Conservation (phyloP, 2,329 filamentous ascomycete genomes). For the Nigrospora oryzae region DNA sequence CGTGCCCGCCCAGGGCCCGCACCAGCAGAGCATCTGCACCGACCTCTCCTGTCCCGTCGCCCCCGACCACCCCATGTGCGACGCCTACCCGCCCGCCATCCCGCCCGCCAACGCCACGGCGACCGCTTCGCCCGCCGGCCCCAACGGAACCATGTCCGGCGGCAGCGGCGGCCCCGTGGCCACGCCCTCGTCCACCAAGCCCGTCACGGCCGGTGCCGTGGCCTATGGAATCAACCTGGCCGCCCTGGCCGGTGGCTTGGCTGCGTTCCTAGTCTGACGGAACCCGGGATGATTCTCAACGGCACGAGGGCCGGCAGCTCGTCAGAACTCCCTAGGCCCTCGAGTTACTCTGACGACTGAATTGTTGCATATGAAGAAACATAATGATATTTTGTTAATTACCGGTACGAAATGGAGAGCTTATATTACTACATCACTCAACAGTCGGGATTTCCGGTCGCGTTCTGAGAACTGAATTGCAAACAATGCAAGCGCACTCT, state of each 20-base stretch:
- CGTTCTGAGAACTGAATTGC: no score
- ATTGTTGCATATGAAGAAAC: no score
- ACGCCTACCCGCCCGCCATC: constrained; percentile 11
- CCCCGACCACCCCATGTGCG: constrained; percentile 31
- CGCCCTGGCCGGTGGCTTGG: constrained; percentile 15
- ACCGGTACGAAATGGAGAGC: no score
- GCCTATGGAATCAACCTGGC: constrained; percentile 16
- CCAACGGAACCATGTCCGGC: constrained; percentile 1
- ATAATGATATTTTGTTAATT: no score
- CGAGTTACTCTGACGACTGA: no score
- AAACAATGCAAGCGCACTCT: no score
- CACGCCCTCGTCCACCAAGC: constrained; percentile 5
- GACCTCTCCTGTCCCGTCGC: constrained; percentile 39
- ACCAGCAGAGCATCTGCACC: constrained; percentile 49
- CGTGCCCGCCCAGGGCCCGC: constrained; percentile 32
- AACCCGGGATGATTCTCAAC: background rate
- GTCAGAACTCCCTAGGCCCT: no score
- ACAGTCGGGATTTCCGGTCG: no score
- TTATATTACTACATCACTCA: no score
- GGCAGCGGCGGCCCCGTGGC: constrained; percentile 2
- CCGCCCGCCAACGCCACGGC: constrained; percentile 8
- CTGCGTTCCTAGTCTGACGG: constrained; percentile 19
- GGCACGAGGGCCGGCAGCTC: no score
- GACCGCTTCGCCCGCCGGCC: constrained; percentile 3
- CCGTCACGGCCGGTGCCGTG: constrained; percentile 14